A percentile compares a stretch with the other conserved stretches of the same genome.
These are phyloP conservation scores for Verticillium longisporum DNA, from an alignment of 2,329 filamentous ascomycete species.

Conservation along the genomic window DNA sequence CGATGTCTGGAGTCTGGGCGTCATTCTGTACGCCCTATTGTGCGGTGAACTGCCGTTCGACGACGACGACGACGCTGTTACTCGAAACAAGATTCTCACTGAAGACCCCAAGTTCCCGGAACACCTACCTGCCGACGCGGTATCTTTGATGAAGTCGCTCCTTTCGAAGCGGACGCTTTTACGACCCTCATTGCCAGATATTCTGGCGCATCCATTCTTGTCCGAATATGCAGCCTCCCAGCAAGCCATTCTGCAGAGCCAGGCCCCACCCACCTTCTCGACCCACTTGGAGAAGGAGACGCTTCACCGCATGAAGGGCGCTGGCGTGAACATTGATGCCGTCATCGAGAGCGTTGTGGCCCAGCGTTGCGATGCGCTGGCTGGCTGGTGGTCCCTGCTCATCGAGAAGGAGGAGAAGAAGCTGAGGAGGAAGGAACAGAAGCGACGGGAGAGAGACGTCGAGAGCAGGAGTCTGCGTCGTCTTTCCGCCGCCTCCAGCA, in stretches of 20 bases:
- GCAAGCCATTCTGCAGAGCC: constrained; percentile 78
- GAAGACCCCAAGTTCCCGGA: constrained; percentile 84
- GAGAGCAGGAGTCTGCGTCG: constrained; percentile 75
- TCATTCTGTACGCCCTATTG: constrained; percentile 76
- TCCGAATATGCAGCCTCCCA: constrained; percentile 81
- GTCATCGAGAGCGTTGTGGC: constrained; percentile 91
- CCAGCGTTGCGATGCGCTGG: constrained; percentile 81
- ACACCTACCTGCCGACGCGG: constrained; percentile 69
- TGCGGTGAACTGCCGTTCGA: constrained; percentile 90
- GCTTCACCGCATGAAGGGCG: constrained; percentile 83
- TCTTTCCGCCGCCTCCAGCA: constrained; percentile 82
- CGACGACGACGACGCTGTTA: constrained; percentile 86
- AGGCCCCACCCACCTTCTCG: constrained; percentile 74
- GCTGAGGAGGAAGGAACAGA: constrained; percentile 69
- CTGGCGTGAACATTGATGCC: constrained; percentile 87
- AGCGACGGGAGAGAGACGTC: constrained; percentile 75
- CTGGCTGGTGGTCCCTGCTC: constrained; percentile 92
- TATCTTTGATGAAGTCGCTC: constrained; percentile 68
- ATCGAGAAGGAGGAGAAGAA: constrained; percentile 94
- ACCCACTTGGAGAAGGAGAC: constrained; percentile 86
- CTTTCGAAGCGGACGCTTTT: constrained; percentile 85
- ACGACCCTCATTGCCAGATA: constrained; percentile 74
- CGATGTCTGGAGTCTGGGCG: constrained; percentile 87
- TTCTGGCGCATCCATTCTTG: constrained; percentile 82
- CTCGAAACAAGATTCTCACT: constrained; percentile 75